Evolutionary conservation across 805 yeast species (phyloP).

Genomic region (Yamadazyma takamatsuzukensis): DNA sequence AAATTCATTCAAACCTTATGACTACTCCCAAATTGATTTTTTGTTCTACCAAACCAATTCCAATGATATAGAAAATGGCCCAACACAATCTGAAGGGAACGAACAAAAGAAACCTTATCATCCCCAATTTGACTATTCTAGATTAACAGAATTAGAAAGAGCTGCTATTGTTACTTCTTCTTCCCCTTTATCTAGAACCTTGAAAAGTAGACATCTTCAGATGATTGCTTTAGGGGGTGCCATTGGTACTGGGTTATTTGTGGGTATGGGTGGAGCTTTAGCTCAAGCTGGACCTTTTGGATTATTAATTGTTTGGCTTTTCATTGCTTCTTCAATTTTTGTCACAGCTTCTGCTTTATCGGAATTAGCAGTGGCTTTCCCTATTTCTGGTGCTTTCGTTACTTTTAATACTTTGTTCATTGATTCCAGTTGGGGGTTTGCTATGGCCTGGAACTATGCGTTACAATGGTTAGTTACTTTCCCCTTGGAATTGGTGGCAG

Average conservation of each 20-base stretch:
- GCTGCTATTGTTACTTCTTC: conserved; percentile 33
- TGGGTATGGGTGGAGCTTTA: conserved; percentile 59
- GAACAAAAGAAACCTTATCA: conserved; percentile 7
- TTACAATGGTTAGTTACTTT: conserved; percentile 35
- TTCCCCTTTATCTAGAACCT: conserved; percentile 26
- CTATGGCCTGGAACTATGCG: conserved; percentile 49
- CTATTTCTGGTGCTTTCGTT: conserved; percentile 62
- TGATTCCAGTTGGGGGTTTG: conserved; percentile 61
- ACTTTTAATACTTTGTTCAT: conserved; percentile 57
- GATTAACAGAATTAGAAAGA: conserved; percentile 26
- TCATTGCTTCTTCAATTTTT: conserved; percentile 52
- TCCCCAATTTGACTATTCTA: conserved; percentile 25
- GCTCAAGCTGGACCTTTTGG: conserved; percentile 63
- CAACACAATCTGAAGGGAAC: conserved; percentile 1
- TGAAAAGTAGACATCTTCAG: conserved; percentile 14
- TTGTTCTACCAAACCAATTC: conserved; percentile 6
- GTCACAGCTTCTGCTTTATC: conserved; percentile 56
- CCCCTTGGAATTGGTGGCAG: conserved; percentile 36
- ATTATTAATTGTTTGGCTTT: conserved; percentile 51
- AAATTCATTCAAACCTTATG: conserved; percentile 24
- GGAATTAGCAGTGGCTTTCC: conserved; percentile 58
- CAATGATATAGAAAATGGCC: conserved; percentile 12
- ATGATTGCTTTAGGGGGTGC: conserved; percentile 24
- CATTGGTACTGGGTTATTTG: conserved; percentile 48
- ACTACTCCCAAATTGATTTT: conserved; percentile 19